Evolutionary conservation across 2,329 filamentous ascomycete genomes (phyloP).

Genomic region (Scytalidium sp.): DNA sequence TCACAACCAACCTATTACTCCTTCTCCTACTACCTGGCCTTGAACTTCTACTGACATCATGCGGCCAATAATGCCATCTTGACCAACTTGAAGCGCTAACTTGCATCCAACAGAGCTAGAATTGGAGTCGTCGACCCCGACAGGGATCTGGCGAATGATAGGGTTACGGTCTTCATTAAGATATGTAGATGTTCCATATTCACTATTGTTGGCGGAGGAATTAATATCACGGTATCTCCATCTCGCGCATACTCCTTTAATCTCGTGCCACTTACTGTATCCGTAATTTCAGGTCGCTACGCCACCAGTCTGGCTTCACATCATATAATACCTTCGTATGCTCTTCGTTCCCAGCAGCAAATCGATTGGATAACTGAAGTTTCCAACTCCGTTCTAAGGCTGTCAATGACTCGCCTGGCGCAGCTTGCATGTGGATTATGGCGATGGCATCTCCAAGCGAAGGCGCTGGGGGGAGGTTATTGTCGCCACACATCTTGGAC

Average conservation of each 20-base stretch:
- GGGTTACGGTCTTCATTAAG: neutral
- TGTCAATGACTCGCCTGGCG: neutral
- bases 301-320: constrained; percentile 2
- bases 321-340: constrained; percentile 2
- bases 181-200: constrained; percentile 1
- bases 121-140: neutral
- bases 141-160: neutral
- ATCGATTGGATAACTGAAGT: constrained; percentile 3
- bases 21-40: constrained; percentile 1
- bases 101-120: constrained; percentile 2
- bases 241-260: neutral
- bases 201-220: neutral
- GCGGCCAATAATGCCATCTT: constrained; percentile 3
- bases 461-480: constrained; percentile 3
- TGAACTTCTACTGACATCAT: constrained; percentile 2
- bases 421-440: constrained; percentile 1
- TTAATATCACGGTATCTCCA: neutral
- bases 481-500: constrained; percentile 3
- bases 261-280: neutral
- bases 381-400: neutral
- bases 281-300: constrained; percentile 1
- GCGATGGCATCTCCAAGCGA: constrained; percentile 2
- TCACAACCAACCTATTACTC: constrained; percentile 1
- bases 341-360: neutral
- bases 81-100: constrained; percentile 1